Percentiles rank a stretch among this genome's conserved stretches.
These are phyloP conservation scores for Podochytrium sp. DNA, from an alignment of 192 early-diverging fungal species.

Conservation along the genomic window DNA sequence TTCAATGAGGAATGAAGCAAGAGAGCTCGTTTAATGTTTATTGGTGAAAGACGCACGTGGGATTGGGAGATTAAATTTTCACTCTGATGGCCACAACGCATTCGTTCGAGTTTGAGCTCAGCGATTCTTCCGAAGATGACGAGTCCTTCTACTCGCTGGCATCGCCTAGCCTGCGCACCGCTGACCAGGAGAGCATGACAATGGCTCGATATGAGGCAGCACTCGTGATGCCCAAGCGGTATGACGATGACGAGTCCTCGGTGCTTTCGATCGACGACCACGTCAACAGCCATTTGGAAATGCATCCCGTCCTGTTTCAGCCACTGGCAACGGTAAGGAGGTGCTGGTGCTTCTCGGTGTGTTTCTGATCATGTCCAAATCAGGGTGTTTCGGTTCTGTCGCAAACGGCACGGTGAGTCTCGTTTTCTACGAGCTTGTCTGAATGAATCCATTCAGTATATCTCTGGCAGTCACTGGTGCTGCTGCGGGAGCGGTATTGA, in stretches of 20 bases:
- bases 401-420: constrained; percentile 26
- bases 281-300: constrained; percentile 14
- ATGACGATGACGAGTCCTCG: neutral
- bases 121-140: constrained; percentile 20
- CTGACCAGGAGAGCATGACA: neutral
- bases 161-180: neutral
- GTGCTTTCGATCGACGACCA: constrained; percentile 9
- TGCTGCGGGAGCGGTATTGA: constrained; percentile 12
- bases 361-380: neutral
- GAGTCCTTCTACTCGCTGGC: constrained; percentile 14
- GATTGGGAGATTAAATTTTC: neutral
- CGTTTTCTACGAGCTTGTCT: neutral
- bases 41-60: neutral
- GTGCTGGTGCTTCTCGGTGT: neutral
- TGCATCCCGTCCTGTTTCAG: constrained; percentile 17
- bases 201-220: neutral
- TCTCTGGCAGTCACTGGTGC: constrained; percentile 32
- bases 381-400: constrained; percentile 36
- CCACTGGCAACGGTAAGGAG: constrained; percentile 26
- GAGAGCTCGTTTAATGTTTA: neutral
- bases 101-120: neutral
- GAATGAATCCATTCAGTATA: neutral
- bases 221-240: neutral
- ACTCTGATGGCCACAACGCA: neutral
- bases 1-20: neutral